phyloP scores from a whole-genome alignment of 768 basidiomycete genomes.

The Botryobasidium botryosum region DNA sequence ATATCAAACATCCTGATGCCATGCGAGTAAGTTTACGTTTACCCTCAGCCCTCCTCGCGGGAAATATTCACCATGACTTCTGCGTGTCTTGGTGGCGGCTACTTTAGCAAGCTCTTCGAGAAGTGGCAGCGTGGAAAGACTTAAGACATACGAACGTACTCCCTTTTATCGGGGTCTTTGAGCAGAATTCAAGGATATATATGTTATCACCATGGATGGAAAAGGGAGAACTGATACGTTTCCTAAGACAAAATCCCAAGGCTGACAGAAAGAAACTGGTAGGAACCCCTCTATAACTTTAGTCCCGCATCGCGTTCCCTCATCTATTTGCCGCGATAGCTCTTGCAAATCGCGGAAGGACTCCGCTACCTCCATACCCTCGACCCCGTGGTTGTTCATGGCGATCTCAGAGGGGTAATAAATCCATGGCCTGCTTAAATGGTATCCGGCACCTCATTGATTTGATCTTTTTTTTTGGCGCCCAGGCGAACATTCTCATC shows the following conservation, averaged over 20 bases:
- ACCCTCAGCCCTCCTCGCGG: too few species aligned
- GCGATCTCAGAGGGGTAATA: slow-evolving; percentile 6
- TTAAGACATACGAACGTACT: not conserved
- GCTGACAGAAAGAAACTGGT: not conserved
- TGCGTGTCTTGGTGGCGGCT: too few species aligned
- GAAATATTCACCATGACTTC: too few species aligned
- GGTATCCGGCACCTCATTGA: too few species aligned
- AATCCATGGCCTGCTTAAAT: too few species aligned
- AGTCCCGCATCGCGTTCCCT: not conserved
- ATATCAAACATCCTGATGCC: too few species aligned
- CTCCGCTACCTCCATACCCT: slow-evolving; percentile 4
- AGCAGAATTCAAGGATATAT: not conserved
- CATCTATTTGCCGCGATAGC: not conserved
- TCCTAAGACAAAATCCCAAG: not conserved
- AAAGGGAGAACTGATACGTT: not conserved
- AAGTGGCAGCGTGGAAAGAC: not conserved
- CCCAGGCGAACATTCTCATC: too few species aligned
- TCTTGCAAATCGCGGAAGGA: slow-evolving; percentile 4
- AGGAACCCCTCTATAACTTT: not conserved
- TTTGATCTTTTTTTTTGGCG: too few species aligned
- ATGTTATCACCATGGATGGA: not conserved
- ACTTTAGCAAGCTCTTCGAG: too few species aligned
- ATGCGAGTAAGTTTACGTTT: too few species aligned
- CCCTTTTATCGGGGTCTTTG: not conserved
- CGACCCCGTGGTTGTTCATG: slow-evolving; percentile 6